Base-by-base conservation (phyloP, 495 filamentous ascomycete species). In the Xylaria telfairii region DNA sequence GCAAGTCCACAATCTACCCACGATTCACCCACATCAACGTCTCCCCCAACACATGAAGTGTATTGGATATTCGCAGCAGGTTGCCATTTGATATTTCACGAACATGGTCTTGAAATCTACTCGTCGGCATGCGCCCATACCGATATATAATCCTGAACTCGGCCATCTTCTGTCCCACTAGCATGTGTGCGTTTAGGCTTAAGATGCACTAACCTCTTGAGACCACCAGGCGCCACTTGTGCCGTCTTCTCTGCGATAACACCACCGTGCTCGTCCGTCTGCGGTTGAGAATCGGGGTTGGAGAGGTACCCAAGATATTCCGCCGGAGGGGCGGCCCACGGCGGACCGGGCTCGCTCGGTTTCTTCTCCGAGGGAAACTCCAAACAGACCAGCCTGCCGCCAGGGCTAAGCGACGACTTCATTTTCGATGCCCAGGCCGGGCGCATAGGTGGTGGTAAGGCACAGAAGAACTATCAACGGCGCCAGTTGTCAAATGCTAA, bases 351-450 rank as follows among this genome's bases (percentile, higher is more conserved):
- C 21, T 83, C 82, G 39, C 79, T 83, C 4, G 89, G 83, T 41
- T 87, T 79, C 79, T 95, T 95, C 71, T 86, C 85, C 19, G 90
- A 87, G 0, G 93, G 93, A 79, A 92, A 97, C 80, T 97, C 93
- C 60, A 96, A 81, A 75, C 94, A 96, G 51, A 96, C 86, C 57
- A 97, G 81, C 41, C 84, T 80, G 24, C 91, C 89, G 15, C 82
- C 80, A 7, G 86, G 85, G 63, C 86, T 81, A 37, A 95, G 84
- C 26, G 96, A 86, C 67, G 91, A 80, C 4, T 82, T 81, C 81
- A 92, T 89, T 28, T 90, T 85, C 15, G 84, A 81, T 12, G 91
- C 89, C 93, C 93, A 97, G n/a, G 80, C 74, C 4, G 91, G 87
- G 17, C 93, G 88, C 47, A 91, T 75, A 0, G 80, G 78, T 13